Conservation (phyloP, 2,329 filamentous ascomycete genomes). For the Achaetomium macrosporum region DNA sequence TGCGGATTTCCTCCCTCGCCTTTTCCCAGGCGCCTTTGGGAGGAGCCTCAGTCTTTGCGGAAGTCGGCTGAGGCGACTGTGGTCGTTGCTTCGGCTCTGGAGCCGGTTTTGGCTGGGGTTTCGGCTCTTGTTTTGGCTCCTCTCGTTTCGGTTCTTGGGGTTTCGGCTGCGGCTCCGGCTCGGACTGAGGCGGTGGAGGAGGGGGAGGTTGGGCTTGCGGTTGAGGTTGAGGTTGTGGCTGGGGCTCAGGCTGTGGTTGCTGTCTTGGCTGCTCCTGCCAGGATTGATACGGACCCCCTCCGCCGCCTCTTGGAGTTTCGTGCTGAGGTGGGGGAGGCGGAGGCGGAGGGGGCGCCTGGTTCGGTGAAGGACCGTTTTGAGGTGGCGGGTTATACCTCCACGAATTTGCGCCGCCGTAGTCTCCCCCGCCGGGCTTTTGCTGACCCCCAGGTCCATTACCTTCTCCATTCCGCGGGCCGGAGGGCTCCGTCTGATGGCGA, state of each 20-base stretch:
- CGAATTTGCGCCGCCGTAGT: slow-evolving; percentile 28
- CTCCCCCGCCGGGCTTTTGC: slow-evolving; percentile 23
- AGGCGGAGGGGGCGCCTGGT: slow-evolving; percentile 21
- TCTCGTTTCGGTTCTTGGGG: slow-evolving; percentile 15
- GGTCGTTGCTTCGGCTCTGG: slow-evolving; percentile 13
- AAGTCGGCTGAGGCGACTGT: slow-evolving; percentile 17
- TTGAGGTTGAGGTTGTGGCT: slow-evolving; percentile 25
- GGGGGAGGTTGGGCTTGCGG: slow-evolving; percentile 13
- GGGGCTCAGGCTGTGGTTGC: slow-evolving; percentile 16
- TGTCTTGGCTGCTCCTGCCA: slow-evolving; percentile 31
- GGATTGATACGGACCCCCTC: slow-evolving; percentile 33
- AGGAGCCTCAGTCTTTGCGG: slow-evolving; percentile 30
- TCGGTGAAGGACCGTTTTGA: slow-evolving; percentile 29
- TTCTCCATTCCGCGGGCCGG: neutral
- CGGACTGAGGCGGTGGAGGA: slow-evolving; percentile 8
- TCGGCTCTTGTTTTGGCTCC: slow-evolving; percentile 18
- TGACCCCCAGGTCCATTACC: slow-evolving; percentile 3
- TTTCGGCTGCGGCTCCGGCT: slow-evolving; percentile 13
- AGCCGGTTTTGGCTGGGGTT: slow-evolving; percentile 18
- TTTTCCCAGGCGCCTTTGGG: slow-evolving; percentile 59
- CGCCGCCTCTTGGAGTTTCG: slow-evolving; percentile 26
- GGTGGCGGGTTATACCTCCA: slow-evolving; percentile 31
- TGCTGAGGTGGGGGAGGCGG: slow-evolving; percentile 25
- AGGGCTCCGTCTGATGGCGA: slow-evolving; percentile 8
- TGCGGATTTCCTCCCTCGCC: slow-evolving; percentile 60